Conservation (phyloP, 2,329 filamentous ascomycete genomes). For the Microsporum ferrugineum region DNA sequence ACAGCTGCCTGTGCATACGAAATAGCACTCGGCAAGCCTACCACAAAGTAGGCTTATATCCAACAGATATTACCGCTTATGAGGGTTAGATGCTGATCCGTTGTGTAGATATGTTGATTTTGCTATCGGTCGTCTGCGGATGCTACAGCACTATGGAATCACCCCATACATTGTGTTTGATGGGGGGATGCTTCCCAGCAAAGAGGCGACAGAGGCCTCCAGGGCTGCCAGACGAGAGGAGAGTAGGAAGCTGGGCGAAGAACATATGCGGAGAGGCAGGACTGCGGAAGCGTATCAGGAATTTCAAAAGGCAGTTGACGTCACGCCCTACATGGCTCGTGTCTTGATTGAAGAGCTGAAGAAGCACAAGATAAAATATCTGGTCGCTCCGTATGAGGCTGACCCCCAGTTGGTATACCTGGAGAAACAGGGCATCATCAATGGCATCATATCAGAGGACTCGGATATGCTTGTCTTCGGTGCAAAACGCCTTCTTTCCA, state of each 20-base stretch:
- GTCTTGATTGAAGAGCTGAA: constrained; percentile 87
- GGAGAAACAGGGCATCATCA: constrained; percentile 70
- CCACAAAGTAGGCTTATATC: constrained; percentile 56
- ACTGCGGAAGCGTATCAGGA: constrained; percentile 68
- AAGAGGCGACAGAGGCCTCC: constrained; percentile 71
- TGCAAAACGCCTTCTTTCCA: constrained; percentile 79
- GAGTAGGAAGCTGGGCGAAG: constrained; percentile 62
- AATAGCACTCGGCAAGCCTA: constrained; percentile 77
- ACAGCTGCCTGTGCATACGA: constrained; percentile 84
- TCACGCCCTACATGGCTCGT: constrained; percentile 91
- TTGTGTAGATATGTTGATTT: constrained; percentile 69
- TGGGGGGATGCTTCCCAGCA: constrained; percentile 88
- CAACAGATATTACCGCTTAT: background rate
- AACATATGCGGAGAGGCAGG: constrained; percentile 72
- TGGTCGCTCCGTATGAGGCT: constrained; percentile 94
- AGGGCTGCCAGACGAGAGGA: constrained; percentile 65
- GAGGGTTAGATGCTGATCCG: background rate
- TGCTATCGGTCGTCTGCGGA: constrained; percentile 77
- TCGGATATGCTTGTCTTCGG: constrained; percentile 94
- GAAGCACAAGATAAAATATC: constrained; percentile 63
- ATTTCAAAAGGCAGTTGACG: constrained; percentile 87
- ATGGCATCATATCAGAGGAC: constrained; percentile 88
- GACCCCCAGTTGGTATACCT: constrained; percentile 95
- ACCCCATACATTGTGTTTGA: constrained; percentile 96
- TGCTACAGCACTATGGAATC: constrained; percentile 87